Evolutionary conservation across 169 alveolate species (phyloP), one percentile per base, ranked within the genome.

Genomic region (Toxoplasma gondii): DNA sequence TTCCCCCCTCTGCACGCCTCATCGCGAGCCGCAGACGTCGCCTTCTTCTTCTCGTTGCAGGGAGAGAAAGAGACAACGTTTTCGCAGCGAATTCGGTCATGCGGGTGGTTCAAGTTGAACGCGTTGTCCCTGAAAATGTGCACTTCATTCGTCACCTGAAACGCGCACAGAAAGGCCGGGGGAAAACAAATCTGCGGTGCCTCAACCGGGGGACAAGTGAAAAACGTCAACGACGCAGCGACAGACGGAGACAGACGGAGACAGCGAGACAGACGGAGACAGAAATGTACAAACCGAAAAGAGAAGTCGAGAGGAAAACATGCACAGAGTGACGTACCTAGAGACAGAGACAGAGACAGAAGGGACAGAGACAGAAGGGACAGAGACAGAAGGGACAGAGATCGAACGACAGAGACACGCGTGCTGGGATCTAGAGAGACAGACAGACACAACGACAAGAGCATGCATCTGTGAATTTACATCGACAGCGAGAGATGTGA

Each of bases 41-140:
- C 43, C 27, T 36, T 31, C 84, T 36, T 74, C 84, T 74, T 74
- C 84, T 74, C 84, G 84, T 74, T 74, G 44, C 84, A 74, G 31
- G 44, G 39, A 0, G 84, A 74, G 44, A 74, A 22, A 12, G 44
- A 31, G 1, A 74, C 43, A 44, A 74, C 84, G 84, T n/a, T n/a
- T 19, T 74, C 84, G 84, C 84, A 74, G 16, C 45, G 49, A 31
- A 74, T 36, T 27, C 84, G 41, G 44, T 34, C 84, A 27, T 31
- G 49, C 43, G 84, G 84, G 84, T 74, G 84, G n/a, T 74, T 34
- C 39, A 74, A 74, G n/a, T 74, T 36, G 44, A 74, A 74, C 19
- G 44, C 84, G 44, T 36, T 36, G 10, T 74, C 43, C 9, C n/a
- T 34, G 44, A 74, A 74, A 44, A 74, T 74, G 44, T 74, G 84